Conservation (phyloP, 345 rosid species). For the Sisymbrium altissimum region DNA sequence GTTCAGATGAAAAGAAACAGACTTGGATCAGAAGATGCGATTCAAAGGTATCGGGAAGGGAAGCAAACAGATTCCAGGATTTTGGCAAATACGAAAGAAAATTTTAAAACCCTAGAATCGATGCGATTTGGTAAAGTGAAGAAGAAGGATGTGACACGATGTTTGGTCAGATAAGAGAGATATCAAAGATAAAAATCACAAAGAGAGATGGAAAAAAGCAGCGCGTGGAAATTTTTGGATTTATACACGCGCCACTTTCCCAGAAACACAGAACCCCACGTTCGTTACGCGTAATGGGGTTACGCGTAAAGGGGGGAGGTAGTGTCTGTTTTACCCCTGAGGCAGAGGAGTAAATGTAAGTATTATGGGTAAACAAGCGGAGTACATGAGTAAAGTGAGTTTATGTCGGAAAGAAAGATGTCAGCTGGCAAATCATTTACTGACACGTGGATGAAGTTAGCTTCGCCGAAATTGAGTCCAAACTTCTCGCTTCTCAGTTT, state of each 20-base stretch:
- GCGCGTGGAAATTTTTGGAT: slow-evolving; percentile 6
- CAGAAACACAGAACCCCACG: slow-evolving; percentile 25
- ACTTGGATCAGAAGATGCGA: slow-evolving; percentile 17
- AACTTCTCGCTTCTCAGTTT: background rate
- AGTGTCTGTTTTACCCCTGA: background rate
- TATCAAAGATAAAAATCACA: background rate
- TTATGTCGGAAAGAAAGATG: background rate
- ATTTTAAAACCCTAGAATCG: slow-evolving; percentile 18
- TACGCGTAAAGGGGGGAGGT: slow-evolving; percentile 3
- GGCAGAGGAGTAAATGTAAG: background rate
- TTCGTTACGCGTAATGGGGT: slow-evolving; percentile 21
- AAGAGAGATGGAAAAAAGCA: background rate
- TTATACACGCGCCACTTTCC: slow-evolving; percentile 18
- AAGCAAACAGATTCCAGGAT: slow-evolving; percentile 20
- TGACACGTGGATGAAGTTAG: background rate
- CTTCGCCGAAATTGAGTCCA: background rate
- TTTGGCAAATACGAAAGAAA: background rate
- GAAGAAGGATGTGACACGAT: slow-evolving; percentile 22
- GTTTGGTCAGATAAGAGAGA: slow-evolving; percentile 2
- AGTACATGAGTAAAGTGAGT: background rate
- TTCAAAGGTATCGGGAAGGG: slow-evolving; percentile 17
- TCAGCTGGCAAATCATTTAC: background rate
- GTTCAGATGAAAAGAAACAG: background rate
- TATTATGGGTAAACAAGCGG: background rate
- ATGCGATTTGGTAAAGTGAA: slow-evolving; percentile 27